Conservation (phyloP, 2,329 filamentous ascomycete genomes). For the Cytospora paraplurivora region DNA sequence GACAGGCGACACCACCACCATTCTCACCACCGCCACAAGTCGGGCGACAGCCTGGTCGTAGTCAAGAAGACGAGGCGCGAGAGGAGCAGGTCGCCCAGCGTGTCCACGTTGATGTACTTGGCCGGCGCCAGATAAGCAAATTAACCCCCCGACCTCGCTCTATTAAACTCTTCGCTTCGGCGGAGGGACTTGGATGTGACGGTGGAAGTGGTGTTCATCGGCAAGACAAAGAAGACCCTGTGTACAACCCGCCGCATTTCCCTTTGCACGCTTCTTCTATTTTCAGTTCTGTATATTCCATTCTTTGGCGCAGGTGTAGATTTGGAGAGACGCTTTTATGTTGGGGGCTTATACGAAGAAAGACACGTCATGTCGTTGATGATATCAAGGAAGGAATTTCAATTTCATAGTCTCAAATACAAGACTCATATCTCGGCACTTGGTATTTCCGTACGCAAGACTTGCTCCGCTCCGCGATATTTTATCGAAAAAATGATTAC, state of each 20-base stretch:
- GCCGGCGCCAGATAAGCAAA: constrained; percentile 43
- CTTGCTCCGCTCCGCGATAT: neutral
- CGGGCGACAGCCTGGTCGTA: constrained; percentile 54
- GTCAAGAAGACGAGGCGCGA: constrained; percentile 60
- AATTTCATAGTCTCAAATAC: neutral
- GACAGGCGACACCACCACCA: constrained; percentile 42
- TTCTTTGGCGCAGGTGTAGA: neutral
- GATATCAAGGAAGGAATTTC: neutral
- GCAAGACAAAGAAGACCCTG: neutral
- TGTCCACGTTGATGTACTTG: constrained; percentile 55
- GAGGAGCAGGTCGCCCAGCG: constrained; percentile 57
- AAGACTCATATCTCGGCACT: neutral
- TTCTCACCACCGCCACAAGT: constrained; percentile 40
- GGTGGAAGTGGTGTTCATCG: too few species aligned
- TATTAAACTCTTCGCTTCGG: neutral
- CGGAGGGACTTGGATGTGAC: too few species aligned
- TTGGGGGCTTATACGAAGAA: neutral
- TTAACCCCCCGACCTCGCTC: neutral
- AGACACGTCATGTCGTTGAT: neutral
- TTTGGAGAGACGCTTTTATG: neutral
- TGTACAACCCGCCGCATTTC: neutral
- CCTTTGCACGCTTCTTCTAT: neutral
- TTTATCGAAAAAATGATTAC: neutral
- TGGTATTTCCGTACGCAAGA: neutral
- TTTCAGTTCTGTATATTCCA: neutral